These are phyloP conservation scores for Trichoderma sp. DNA, from an alignment of 2,329 filamentous ascomycete species.

Conservation along the genomic window DNA sequence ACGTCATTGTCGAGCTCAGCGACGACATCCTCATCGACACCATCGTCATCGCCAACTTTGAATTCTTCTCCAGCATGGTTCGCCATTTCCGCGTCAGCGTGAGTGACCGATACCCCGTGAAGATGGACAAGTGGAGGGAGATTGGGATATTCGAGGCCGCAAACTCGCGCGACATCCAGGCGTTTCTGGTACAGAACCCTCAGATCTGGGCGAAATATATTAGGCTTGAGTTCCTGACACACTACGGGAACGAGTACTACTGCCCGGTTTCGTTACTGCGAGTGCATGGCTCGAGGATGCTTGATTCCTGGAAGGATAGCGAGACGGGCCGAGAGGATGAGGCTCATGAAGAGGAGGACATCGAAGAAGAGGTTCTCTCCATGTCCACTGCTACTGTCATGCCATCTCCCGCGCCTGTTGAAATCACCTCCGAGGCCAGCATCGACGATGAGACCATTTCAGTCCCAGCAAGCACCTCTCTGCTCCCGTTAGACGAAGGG, in stretches of 20 bases:
- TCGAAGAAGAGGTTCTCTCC: conserved; percentile 7
- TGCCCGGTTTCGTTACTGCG: conserved; percentile 88
- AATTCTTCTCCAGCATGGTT: conserved; percentile 98
- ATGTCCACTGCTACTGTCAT: background rate
- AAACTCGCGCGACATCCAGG: conserved; percentile 90
- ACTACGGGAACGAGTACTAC: conserved; percentile 96
- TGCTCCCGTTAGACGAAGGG: background rate
- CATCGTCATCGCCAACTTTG: conserved; percentile 94
- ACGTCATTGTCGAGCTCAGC: conserved; percentile 89
- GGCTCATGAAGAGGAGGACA: conserved; percentile 39
- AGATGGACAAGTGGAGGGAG: conserved; percentile 85
- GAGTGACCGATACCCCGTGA: conserved; percentile 91
- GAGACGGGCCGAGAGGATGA: conserved; percentile 66
- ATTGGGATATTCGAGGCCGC: conserved; percentile 85
- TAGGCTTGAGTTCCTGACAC: conserved; percentile 83
- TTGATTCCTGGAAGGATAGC: conserved; percentile 86
- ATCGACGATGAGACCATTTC: background rate
- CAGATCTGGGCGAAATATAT: conserved; percentile 95
- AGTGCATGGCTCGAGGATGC: conserved; percentile 93
- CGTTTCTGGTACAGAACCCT: conserved; percentile 90
- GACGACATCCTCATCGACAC: conserved; percentile 86
- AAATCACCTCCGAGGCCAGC: background rate
- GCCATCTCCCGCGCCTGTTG: background rate
- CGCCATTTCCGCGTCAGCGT: conserved; percentile 87
- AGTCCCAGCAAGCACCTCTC: background rate